A percentile compares a stretch with the other conserved stretches of the same genome.
These are phyloP conservation scores for Colletotrichum simmondsii DNA, from an alignment of 2,329 filamentous ascomycete genomes.

Conservation along the genomic window DNA sequence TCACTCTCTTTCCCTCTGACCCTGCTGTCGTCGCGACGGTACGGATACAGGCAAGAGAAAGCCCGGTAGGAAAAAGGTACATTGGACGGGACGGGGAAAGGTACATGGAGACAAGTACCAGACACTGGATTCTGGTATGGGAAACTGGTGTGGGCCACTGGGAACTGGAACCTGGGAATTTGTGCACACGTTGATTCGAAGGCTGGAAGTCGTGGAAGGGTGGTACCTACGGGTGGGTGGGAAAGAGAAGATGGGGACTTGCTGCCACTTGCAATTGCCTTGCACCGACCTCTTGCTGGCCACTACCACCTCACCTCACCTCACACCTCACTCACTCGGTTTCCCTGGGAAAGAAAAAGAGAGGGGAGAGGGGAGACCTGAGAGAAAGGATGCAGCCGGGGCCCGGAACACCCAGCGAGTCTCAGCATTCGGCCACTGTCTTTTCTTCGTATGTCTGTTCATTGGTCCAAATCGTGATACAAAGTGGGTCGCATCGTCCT, in stretches of 20 bases:
- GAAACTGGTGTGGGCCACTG: background rate
- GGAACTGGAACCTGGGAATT: no score
- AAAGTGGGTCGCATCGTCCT: slow-evolving; percentile 5
- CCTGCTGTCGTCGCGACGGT: background rate
- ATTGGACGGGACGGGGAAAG: background rate
- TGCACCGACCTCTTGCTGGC: slow-evolving; percentile 3
- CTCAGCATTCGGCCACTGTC: slow-evolving; percentile 28
- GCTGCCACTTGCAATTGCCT: background rate
- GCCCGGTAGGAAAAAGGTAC: background rate
- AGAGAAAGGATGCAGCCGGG: slow-evolving; percentile 22
- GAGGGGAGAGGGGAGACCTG: background rate
- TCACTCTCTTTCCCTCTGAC: background rate
- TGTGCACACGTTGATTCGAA: no score
- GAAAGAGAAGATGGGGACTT: background rate
- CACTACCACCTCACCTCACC: background rate
- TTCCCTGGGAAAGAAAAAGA: background rate
- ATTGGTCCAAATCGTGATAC: background rate
- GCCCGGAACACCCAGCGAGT: slow-evolving; percentile 29
- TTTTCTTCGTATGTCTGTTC: slow-evolving; percentile 8
- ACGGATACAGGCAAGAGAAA: background rate
- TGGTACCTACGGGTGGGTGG: background rate
- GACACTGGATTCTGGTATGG: background rate
- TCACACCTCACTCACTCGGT: background rate
- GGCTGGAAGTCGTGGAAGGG: no score
- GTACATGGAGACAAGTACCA: background rate